A percentile compares a stretch with the other conserved stretches of the same genome.
These are phyloP conservation scores for Candida pseudoviswanathii DNA, from an alignment of 1,139 yeast genomes.

Conservation along the genomic window DNA sequence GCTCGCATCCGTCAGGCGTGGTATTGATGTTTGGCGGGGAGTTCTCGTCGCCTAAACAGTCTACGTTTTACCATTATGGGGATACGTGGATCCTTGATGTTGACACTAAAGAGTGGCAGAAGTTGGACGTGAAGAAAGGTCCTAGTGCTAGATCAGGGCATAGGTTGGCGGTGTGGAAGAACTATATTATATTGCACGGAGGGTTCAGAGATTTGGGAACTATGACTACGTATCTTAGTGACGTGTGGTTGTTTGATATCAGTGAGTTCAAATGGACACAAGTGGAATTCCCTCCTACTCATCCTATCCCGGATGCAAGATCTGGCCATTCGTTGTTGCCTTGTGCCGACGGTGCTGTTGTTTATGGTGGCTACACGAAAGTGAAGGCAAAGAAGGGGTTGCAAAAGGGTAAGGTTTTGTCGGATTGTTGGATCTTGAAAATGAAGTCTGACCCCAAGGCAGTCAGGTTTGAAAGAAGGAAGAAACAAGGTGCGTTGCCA, in stretches of 20 bases:
- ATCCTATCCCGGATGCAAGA: constrained; percentile 83
- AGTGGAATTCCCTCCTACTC: constrained; percentile 82
- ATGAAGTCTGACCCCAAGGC: constrained; percentile 86
- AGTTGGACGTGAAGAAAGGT: constrained; percentile 66
- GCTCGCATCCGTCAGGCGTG: constrained; percentile 89
- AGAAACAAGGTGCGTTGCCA: constrained; percentile 87
- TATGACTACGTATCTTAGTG: constrained; percentile 80
- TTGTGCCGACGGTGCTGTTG: constrained; percentile 77
- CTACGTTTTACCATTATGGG: constrained; percentile 93
- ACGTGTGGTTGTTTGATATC: constrained; percentile 91
- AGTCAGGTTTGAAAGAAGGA: constrained; percentile 84
- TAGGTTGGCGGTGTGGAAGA: constrained; percentile 88
- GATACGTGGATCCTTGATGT: constrained; percentile 94
- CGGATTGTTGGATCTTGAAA: constrained; percentile 84
- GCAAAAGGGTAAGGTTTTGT: constrained; percentile 89
- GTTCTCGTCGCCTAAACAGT: constrained; percentile 93
- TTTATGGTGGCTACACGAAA: constrained; percentile 94
- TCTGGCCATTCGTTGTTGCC: constrained; percentile 92
- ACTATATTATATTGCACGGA: constrained; percentile 80
- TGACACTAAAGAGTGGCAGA: constrained; percentile 85
- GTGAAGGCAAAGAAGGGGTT: constrained; percentile 87
- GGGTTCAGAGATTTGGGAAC: constrained; percentile 92
- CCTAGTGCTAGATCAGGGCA: constrained; percentile 94
- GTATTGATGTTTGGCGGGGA: constrained; percentile 93
- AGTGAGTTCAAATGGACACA: constrained; percentile 89